Evolutionary conservation across 202 grass and related monocot species (phyloP).

Genomic region (Bolboschoenoplectus hybrid): DNA sequence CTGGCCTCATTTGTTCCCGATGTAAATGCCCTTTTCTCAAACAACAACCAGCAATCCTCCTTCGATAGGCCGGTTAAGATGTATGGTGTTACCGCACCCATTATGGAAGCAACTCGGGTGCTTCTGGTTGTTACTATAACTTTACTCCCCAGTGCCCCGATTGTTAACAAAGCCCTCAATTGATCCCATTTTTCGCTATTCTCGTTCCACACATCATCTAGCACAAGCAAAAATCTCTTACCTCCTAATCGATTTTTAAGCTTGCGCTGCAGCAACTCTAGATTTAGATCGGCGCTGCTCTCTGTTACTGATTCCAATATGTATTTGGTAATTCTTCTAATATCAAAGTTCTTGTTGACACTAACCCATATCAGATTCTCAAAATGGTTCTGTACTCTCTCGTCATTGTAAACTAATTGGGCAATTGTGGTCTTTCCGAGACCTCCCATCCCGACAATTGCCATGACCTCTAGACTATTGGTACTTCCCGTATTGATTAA

Average conservation of each 20-base stretch:
- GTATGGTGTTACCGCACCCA: background rate
- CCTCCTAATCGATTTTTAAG: background rate
- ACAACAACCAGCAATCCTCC: slow-evolving; percentile 26
- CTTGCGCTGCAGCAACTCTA: slow-evolving; percentile 8
- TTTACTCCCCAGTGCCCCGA: background rate
- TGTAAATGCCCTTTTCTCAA: slow-evolving; percentile 29
- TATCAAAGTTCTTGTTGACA: slow-evolving; percentile 26
- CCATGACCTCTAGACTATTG: background rate
- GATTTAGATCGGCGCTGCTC: background rate
- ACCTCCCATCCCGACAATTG: slow-evolving; percentile 40
- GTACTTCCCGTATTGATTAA: background rate
- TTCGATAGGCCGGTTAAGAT: background rate
- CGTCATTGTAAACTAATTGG: slow-evolving; percentile 39
- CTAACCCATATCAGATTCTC: slow-evolving; percentile 35
- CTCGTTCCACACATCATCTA: slow-evolving; percentile 45
- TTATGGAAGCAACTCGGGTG: background rate
- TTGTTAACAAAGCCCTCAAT: slow-evolving; percentile 29
- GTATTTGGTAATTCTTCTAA: background rate
- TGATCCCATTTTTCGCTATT: slow-evolving; percentile 12
- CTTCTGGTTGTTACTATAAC: slow-evolving; percentile 45
- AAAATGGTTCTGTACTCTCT: slow-evolving; percentile 24
- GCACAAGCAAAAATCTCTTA: slow-evolving; percentile 39
- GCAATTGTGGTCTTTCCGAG: slow-evolving; percentile 44
- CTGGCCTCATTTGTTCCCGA: background rate
- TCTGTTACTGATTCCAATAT: background rate